Base-by-base conservation (phyloP, 768 basidiomycete genomes). In the Trametes villosa region DNA sequence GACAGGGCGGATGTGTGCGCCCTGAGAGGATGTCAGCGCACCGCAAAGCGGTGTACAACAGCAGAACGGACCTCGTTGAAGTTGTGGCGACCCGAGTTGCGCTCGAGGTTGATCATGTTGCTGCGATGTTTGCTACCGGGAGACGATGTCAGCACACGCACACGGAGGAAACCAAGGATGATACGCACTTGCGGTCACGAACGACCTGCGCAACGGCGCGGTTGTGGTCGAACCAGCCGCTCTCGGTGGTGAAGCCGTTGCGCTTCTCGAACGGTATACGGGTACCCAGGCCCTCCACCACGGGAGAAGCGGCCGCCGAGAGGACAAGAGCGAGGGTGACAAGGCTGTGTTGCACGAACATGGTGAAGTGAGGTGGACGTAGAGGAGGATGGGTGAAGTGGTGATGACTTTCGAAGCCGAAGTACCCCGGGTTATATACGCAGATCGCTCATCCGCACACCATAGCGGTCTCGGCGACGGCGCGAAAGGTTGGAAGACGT, bases 1-100 rank as follows among this genome's bases (percentile, higher is more conserved):
- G 4, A 57, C 56, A 15, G 67, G 67, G 24, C 55, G 20, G 62
- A 77, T 74, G 45, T 69, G 60, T 9, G 71, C 71, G 27, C 74
- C 64, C 40, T 59, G 20, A 7, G 11, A 17, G 1, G 27, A 24
- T 9, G 12, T 24, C 2, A 33, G n/a, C 9, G 1, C 18, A 1
- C 4, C 50, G 29, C 31, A 4, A 15, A 18, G 2, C 15, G 18
- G 5, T 8, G 9, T 4, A 24, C 20, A 8, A n/a, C 22, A 1
- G 33, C 1, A 26, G n/a, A 11, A 41, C 33, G 6, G 4, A 60
- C 51, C 52, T 58, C 48, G 36, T 65, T 66, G 45, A 69, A 60
- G 24, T 66, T 57, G 9, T 59, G 34, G 17, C 18, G 58, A 8
- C 62, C 62, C 11, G 26, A 24, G 40, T 66, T 63, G 11, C 26